Base-by-base conservation (phyloP, 116 monocot species). In the Dioscorea cayenensis region DNA sequence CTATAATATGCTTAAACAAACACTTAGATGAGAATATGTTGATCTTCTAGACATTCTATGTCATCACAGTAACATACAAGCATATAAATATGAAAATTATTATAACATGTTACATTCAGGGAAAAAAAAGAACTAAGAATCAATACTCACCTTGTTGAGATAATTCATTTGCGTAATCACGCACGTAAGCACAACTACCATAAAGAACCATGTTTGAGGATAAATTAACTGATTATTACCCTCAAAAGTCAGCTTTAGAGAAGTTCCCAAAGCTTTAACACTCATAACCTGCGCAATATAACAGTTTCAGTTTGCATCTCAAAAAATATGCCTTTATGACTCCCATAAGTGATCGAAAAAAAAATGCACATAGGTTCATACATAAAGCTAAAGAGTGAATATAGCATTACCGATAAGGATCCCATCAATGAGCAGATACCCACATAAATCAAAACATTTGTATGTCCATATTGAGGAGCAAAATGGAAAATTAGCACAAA, bases 341-440 rank as follows among this genome's bases (percentile, higher is more conserved):
- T 51, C 52, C 49, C 18, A 2, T 55, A 8, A 55, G 16, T 55
- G 55, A n/a, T 19, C 1, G 19, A 3, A 18, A 52, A n/a, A 19
- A n/a, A 55, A 55, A 55, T 55, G 4, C 14, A 18, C 2, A 12
- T 2, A 14, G n/a, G 19, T 55, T 55, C 55, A 55, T 18, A 55
- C 16, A 55, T 16, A n/a, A 19, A 55, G 5, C 3, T 16, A 55
- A 51, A 11, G 2, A 55, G 55, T 18, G 17, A 55, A 16, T 19
- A 55, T 55, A 16, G 6, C 23, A 62, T 80, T 84, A 96, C 96
- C 73, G 96, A 92, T 20, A 96, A 85, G 37, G 96, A 96, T 25
- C 96, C 96, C 84, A 90, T 86, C 60, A 96, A 79, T 63, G 96
- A 96, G 72, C 96, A 96, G 72, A 96, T 90, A 23, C 88, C 90